Evolutionary conservation across 1,284 basidiomycete species (phyloP), one percentile per base, ranked within the genome.

Genomic region (Cystobasidium slooffiae): DNA sequence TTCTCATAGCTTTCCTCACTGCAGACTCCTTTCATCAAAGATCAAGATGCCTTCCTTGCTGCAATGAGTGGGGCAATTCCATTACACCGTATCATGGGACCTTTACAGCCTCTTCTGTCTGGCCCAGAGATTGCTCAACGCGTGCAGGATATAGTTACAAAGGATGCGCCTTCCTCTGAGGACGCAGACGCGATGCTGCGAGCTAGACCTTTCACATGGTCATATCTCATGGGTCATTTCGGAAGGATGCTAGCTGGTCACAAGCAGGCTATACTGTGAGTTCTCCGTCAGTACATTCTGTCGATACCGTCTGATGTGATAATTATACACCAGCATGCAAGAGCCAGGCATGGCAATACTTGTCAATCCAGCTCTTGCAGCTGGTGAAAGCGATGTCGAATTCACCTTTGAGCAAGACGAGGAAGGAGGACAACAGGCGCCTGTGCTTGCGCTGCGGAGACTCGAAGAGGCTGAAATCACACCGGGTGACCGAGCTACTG

Each of bases 201-300:
- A 2, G n/a, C 24, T 22, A 22, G 68, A 39, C 68, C 68, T 14
- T 22, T 52, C 22, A 41, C 68, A 24, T 16, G 20, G 10, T 14
- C 52, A 24, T 61, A 61, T 39, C 31, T 61, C 12, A 16, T 14
- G 8, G 53, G 66, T 20, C 66, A 68, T 58, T 43, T 24, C 31
- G 43, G 39, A 46, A 7, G 68, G 31, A 49, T 70, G n/a, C 4
- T 62, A 14, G 58, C 47, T 14, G 69, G 69, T 43, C 69, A 72
- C n/a, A 18, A 53, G 14, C 12, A 65, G 39, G 61, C 61, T 43
- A 72, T 72, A 37, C 69, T 72, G 69, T 72, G 37, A 22, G 69
- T 65, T 16, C 20, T 53, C 18, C 5, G 2, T 43, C 20, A 9
- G 39, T 39, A 4, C 16, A 6, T 16, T 31, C 14, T 53, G 49